Percentiles rank a stretch among this genome's conserved stretches.
These are phyloP conservation scores for Stylosanthes scabra DNA, from an alignment of 331 rosid species.

Conservation along the genomic window DNA sequence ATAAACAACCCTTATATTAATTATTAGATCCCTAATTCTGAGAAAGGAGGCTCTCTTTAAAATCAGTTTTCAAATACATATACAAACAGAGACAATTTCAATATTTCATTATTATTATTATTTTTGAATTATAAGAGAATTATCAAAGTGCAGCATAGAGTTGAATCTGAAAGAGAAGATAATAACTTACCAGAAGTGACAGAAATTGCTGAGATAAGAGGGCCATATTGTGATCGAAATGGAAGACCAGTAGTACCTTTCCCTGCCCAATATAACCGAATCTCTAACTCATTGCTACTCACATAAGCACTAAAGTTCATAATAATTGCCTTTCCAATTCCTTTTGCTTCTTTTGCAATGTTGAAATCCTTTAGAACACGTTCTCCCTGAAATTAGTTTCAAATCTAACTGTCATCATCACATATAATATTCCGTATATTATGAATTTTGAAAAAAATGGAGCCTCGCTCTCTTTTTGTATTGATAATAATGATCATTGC, in stretches of 20 bases:
- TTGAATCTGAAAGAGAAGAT: background rate
- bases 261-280: constrained; percentile 79
- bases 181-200: constrained; percentile 43
- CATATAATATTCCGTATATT: background rate
- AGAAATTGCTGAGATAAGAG: constrained; percentile 80
- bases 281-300: constrained; percentile 46
- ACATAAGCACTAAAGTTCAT: constrained; percentile 29
- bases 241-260: constrained; percentile 70
- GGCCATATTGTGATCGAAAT: constrained; percentile 60
- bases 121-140: no score
- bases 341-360: constrained; percentile 60
- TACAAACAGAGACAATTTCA: no score
- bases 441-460: no score
- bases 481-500: no score
- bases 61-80: no score
- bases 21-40: no score
- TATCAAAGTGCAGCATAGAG: background rate
- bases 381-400: constrained; percentile 45
- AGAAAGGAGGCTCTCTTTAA: no score
- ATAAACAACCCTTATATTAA: no score
- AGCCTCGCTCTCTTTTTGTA: no score
- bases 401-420: background rate
- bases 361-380: constrained; percentile 57
- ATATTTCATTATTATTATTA: no score
- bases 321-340: constrained; percentile 35